phyloP scores from a whole-genome alignment of 495 filamentous ascomycete species.

The Penicillium herquei region DNA sequence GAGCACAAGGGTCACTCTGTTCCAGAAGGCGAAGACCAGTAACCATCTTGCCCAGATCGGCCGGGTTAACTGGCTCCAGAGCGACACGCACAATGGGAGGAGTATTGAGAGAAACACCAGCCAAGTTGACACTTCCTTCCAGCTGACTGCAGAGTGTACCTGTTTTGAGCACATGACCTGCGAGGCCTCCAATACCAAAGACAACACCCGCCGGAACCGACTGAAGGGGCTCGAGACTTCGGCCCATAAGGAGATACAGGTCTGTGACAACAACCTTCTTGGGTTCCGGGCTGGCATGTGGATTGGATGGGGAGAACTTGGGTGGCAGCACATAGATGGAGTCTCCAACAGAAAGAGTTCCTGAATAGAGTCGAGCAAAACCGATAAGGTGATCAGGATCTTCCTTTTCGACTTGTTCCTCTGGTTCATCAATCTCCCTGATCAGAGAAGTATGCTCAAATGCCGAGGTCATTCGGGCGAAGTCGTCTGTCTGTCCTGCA shows the following conservation, averaged over 20 bases:
- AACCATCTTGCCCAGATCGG: slow-evolving; percentile 91
- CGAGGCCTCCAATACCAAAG: slow-evolving; percentile 92
- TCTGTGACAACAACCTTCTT: slow-evolving; percentile 81
- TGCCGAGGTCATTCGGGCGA: slow-evolving; percentile 49
- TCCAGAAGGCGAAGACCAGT: slow-evolving; percentile 82
- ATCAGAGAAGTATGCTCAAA: slow-evolving; percentile 55
- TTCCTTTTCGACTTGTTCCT: slow-evolving; percentile 48
- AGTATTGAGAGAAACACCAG: slow-evolving; percentile 73
- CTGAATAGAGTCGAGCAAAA: slow-evolving; percentile 91
- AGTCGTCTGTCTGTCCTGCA: slow-evolving; percentile 38
- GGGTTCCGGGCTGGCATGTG: slow-evolving; percentile 72
- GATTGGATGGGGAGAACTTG: slow-evolving; percentile 82
- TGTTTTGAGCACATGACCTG: slow-evolving; percentile 88
- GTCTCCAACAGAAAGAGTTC: slow-evolving; percentile 85
- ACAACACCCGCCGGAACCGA: slow-evolving; percentile 92
- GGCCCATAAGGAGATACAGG: slow-evolving; percentile 94
- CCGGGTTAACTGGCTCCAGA: slow-evolving; percentile 83
- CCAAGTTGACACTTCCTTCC: slow-evolving; percentile 87
- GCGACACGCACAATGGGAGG: slow-evolving; percentile 94
- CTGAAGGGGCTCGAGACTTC: slow-evolving; percentile 76
- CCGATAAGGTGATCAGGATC: slow-evolving; percentile 89
- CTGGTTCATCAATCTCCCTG: slow-evolving; percentile 32
- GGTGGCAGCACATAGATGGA: slow-evolving; percentile 85
- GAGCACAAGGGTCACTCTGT: slow-evolving; percentile 92
- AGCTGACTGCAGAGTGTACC: slow-evolving; percentile 90